Percentiles rank a stretch among this genome's conserved stretches.
Conservation (phyloP, 371 early-diverging fungal species). For the Syncephalastrum racemosum region DNA sequence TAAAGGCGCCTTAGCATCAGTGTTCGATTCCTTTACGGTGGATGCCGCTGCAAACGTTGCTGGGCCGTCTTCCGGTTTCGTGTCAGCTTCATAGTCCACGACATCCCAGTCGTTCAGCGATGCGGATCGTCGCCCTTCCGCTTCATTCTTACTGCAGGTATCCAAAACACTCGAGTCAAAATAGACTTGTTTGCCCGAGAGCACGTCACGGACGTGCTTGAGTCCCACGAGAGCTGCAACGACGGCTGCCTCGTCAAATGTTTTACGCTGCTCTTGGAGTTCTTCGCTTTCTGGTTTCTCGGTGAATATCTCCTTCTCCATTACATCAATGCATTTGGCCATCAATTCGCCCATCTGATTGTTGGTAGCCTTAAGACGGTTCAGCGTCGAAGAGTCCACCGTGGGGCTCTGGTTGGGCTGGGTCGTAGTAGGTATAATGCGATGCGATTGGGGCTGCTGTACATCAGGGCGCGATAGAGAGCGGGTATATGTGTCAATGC, state of each 20-base stretch:
- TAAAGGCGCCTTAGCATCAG: too few species aligned
- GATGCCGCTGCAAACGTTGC: too few species aligned
- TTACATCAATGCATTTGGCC: conserved; percentile 49
- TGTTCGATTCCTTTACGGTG: neutral
- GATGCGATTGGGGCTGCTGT: too few species aligned
- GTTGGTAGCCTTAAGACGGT: conserved; percentile 28
- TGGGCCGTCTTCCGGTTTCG: neutral
- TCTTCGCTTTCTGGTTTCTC: neutral
- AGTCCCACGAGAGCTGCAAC: conserved; percentile 54
- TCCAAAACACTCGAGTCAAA: conserved; percentile 52
- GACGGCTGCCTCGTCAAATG: conserved; percentile 31
- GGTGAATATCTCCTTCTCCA: conserved; percentile 51
- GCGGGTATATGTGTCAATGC: conserved; percentile 24
- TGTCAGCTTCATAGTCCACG: conserved; percentile 1
- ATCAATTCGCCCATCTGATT: conserved; percentile 55
- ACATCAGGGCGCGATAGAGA: too few species aligned
- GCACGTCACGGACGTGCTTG: conserved; percentile 63
- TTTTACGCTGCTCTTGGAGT: conserved; percentile 5
- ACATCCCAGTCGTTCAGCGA: conserved; percentile 9
- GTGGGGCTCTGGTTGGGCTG: neutral
- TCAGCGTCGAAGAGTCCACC: neutral
- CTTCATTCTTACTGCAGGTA: conserved; percentile 5
- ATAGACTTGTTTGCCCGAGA: conserved; percentile 48
- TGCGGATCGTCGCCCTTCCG: neutral
- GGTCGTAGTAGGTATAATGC: too few species aligned